Base-by-base conservation (phyloP, 306 rosid genomes). In the Glycyrrhiza uralensis region DNA sequence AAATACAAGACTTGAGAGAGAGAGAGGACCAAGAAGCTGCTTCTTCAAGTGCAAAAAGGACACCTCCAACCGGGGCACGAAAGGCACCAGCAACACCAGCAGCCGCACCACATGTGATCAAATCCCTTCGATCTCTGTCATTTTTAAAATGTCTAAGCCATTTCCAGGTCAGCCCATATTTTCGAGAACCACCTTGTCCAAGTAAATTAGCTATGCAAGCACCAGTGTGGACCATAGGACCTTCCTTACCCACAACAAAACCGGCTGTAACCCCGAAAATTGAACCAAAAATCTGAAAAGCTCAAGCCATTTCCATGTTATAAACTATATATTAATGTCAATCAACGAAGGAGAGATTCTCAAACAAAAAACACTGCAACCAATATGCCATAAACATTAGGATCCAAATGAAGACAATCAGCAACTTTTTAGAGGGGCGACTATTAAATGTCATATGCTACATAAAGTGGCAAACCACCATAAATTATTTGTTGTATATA, bases 81-180 rank as follows among this genome's bases (percentile, higher is more conserved):
- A 91, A 87, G 26, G 97, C 97, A 67, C 90, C 95, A 12, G 97
- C 97, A 33, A 91, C 95, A 2, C 97, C 97, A 36, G 95, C 97
- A 81, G 88, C 97, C 41, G 97, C 97, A 58, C 95, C 97, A 58
- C 92, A 88, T 17, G 97, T 88, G 56, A 91, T 82, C 81, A 91
- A 74, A 80, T 91, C 97, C 70, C 97, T 81, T 14, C 95, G 74
- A 32, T 91, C 97, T 32, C 95, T 47, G 58, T 91, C 95, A 61
- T 91, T 88, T 76, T 91, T 88, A 81, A 86, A 91, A 85, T 71
- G 79, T 76, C 87, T 85, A 30, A 91, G 92, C 86, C 92, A 87
- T 75, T 74, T 85, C 89, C 97, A 91, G 7, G 97, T 87, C 62
- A 88, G 58, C 10, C 75, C 77, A 42, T 91, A 87, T 75, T 85